These are phyloP conservation scores for Rhynchosporium agropyri DNA, from an alignment of 2,329 filamentous ascomycete species.

Conservation along the genomic window DNA sequence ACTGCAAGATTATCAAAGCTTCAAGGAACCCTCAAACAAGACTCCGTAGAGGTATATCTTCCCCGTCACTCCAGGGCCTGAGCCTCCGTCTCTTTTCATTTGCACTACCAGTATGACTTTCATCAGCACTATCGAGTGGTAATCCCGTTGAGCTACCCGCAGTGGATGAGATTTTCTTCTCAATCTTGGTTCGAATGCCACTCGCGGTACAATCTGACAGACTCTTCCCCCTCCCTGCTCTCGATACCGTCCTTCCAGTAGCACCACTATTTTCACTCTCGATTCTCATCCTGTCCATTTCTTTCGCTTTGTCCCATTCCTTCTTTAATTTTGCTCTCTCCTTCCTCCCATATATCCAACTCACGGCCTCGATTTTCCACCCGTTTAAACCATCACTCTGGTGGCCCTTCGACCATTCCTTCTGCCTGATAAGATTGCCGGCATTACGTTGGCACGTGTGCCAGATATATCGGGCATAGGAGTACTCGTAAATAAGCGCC, in stretches of 20 bases:
- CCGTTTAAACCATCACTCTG: slow-evolving; percentile 13
- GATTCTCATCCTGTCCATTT: background rate
- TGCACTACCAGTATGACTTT: background rate
- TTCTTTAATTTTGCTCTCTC: background rate
- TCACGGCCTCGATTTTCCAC: slow-evolving; percentile 1
- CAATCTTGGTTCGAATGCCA: background rate
- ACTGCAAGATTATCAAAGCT: background rate
- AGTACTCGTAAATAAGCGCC: slow-evolving; percentile 14
- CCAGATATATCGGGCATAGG: slow-evolving; percentile 6
- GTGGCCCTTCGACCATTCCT: background rate
- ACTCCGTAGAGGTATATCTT: background rate
- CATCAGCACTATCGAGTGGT: background rate
- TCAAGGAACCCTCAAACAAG: background rate
- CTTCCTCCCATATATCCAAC: slow-evolving; percentile 16
- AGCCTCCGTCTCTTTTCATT: background rate
- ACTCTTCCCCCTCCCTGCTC: background rate
- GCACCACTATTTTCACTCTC: background rate
- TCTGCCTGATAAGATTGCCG: background rate
- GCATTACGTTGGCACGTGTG: background rate
- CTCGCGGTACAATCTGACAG: slow-evolving; percentile 7
- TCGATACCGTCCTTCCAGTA: background rate
- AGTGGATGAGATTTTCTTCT: background rate
- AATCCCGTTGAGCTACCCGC: slow-evolving; percentile 9
- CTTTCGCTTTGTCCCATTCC: background rate
- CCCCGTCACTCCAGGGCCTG: background rate